Percentiles rank a stretch among this genome's conserved stretches.
phyloP scores from a whole-genome alignment of 768 basidiomycete species.

The Russula compacta region DNA sequence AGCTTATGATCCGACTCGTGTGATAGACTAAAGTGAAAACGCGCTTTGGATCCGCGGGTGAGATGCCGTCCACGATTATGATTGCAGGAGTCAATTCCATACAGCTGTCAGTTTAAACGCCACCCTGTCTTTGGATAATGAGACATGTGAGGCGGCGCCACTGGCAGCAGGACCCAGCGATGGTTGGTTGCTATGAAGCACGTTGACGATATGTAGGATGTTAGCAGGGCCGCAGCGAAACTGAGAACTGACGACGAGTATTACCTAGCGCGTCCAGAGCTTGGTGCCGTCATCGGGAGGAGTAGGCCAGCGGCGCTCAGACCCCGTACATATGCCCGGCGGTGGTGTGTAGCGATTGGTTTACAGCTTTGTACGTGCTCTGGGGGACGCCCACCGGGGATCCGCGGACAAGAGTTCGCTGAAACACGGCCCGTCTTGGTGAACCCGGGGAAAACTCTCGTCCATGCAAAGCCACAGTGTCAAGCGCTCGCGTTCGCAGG shows the following conservation, averaged over 20 bases:
- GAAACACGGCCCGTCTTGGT: slow-evolving; percentile 10
- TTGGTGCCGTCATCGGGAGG: neutral
- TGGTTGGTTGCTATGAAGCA: neutral
- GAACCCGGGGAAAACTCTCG: neutral
- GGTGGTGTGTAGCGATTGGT: neutral
- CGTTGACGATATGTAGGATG: neutral
- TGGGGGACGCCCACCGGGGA: neutral
- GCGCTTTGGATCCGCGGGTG: slow-evolving; percentile 7
- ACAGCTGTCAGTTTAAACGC: neutral
- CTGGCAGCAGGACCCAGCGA: neutral
- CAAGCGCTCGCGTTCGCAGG: neutral
- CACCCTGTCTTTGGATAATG: neutral
- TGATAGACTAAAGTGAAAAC: neutral
- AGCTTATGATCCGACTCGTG: slow-evolving; percentile 6
- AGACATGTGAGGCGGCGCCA: neutral
- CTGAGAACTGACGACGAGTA: neutral
- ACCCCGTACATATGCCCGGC: neutral
- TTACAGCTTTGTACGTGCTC: neutral
- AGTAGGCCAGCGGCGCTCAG: neutral
- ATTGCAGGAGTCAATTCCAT: neutral
- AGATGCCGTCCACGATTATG: neutral
- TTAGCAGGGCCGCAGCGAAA: neutral
- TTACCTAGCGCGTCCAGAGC: neutral
- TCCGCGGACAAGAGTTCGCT: slow-evolving; percentile 6
- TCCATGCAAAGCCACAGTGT: neutral